Base-by-base conservation (phyloP, 192 early-diverging fungal genomes). In the Rhizoclosmatium sp. region DNA sequence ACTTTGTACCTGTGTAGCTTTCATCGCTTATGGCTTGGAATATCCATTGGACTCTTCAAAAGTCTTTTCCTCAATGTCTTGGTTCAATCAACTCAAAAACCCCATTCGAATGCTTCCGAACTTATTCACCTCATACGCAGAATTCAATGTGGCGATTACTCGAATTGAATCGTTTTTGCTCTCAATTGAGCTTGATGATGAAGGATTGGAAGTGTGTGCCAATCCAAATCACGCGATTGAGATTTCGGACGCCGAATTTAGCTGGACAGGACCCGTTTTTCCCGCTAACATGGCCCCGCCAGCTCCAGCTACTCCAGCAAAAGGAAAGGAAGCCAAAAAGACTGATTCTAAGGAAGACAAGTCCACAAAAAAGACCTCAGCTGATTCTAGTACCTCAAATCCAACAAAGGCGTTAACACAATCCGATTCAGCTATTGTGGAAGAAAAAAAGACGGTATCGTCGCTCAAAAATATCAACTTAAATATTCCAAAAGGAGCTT, bases 141-240 rank as follows among this genome's bases (percentile, higher is more conserved):
- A 91, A 39, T 85, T 85, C 73, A 81, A 73, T 39, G 85, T 91
- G 40, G 88, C 86, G 1, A 39, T 87, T 45, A 71, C 60, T 2
- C 76, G 89, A 21, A 86, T 91, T 41, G 61, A 81, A 66, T 82
- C 74, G 14, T 62, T 94, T 65, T 59, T 91, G 47, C 72, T 89
- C 45, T 88, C 89, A 0, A 80, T 85, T 39, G 92, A 95, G 73
- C 71, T 93, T 4, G 90, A 93, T 45, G 56, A 70, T 46, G 23
- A 47, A 44, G 23, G 73, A 65, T 47, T 71, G 65, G 45, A 71
- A 78, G 76, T 87, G 47, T 82, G 86, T 2, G 68, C 74, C 2
- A 67, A 89, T 5, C 83, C 79, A 1, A 71, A 85, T 16, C 12
- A 58, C 56, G 56, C 56, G 21, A 58, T 95, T 40, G 72, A 72